These are phyloP conservation scores for Ogataea glucozyma DNA, from an alignment of 805 yeast genomes.

Conservation along the genomic window DNA sequence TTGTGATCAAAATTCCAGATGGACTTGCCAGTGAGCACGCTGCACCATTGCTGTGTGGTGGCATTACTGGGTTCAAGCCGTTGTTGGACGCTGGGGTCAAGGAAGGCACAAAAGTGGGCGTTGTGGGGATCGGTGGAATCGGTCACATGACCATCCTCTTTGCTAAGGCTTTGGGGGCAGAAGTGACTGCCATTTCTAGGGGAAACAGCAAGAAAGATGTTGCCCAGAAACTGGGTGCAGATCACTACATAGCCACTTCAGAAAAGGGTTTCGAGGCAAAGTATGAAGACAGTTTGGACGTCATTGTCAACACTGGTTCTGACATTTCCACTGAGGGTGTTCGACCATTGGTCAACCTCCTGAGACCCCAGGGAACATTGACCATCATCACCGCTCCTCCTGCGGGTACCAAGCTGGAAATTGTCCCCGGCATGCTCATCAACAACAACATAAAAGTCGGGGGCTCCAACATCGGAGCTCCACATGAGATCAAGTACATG, in stretches of 20 bases:
- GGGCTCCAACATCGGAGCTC: slow-evolving; percentile 61
- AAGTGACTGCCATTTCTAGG: slow-evolving; percentile 59
- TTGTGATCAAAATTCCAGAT: slow-evolving; percentile 65
- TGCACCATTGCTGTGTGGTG: slow-evolving; percentile 79
- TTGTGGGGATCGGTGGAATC: slow-evolving; percentile 67
- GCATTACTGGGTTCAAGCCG: slow-evolving; percentile 72
- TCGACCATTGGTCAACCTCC: slow-evolving; percentile 51
- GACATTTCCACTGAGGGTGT: slow-evolving; percentile 8
- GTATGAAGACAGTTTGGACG: slow-evolving; percentile 42
- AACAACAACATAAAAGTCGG: slow-evolving; percentile 51
- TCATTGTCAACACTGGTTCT: slow-evolving; percentile 38
- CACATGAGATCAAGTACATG: slow-evolving; percentile 66
- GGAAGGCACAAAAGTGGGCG: slow-evolving; percentile 48
- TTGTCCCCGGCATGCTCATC: slow-evolving; percentile 30
- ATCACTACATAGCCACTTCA: slow-evolving; percentile 52
- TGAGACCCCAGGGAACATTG: slow-evolving; percentile 60
- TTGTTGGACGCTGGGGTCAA: slow-evolving; percentile 46
- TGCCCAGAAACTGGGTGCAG: slow-evolving; percentile 58
- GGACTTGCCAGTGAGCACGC: slow-evolving; percentile 50
- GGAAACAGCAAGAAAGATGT: slow-evolving; percentile 49
- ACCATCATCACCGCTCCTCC: slow-evolving; percentile 49
- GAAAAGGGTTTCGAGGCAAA: slow-evolving; percentile 37
- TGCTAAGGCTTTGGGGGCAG: slow-evolving; percentile 64
- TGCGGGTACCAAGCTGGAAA: slow-evolving; percentile 21
- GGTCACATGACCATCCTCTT: slow-evolving; percentile 63